phyloP scores from a whole-genome alignment of 768 basidiomycete genomes.

The Macrolepiota albuminosa region DNA sequence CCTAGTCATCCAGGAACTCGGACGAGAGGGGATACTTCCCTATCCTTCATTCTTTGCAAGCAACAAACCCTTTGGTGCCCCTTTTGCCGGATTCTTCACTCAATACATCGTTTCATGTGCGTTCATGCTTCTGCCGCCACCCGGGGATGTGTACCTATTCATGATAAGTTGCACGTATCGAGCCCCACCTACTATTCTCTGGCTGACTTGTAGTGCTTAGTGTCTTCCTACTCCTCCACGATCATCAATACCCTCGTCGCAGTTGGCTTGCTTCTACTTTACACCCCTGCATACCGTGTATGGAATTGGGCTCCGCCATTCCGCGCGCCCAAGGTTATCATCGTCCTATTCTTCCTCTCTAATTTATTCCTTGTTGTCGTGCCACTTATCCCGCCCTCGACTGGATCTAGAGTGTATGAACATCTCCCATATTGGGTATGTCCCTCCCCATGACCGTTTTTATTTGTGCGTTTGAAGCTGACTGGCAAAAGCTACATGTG shows the following conservation, averaged over 20 bases:
- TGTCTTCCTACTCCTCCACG: constrained; percentile 51
- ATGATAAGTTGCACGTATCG: constrained; percentile 51
- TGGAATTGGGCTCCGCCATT: constrained; percentile 66
- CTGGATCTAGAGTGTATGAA: constrained; percentile 47
- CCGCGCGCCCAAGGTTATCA: constrained; percentile 43
- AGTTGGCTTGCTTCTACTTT: constrained; percentile 57
- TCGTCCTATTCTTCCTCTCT: constrained; percentile 55
- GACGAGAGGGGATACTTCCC: constrained; percentile 66
- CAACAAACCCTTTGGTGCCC: constrained; percentile 67
- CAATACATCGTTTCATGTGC: constrained; percentile 58
- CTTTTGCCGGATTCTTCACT: constrained; percentile 54
- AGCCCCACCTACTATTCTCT: background rate
- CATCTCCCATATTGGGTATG: constrained; percentile 67
- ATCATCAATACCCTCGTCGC: constrained; percentile 59
- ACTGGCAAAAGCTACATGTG: constrained; percentile 39
- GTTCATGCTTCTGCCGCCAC: constrained; percentile 52
- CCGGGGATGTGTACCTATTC: constrained; percentile 74
- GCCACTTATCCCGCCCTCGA: constrained; percentile 58
- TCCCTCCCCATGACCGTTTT: constrained; percentile 28
- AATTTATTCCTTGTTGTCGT: constrained; percentile 61
- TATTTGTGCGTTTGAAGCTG: constrained; percentile 18
- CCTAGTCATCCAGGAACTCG: constrained; percentile 68
- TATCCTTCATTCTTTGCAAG: constrained; percentile 64
- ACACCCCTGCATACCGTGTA: constrained; percentile 35
- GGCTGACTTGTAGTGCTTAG: constrained; percentile 25